Evolutionary conservation across 2,329 filamentous ascomycete genomes (phyloP), one percentile per base, ranked within the genome.

Genomic region (Lasiodiplodia gonubiensis): DNA sequence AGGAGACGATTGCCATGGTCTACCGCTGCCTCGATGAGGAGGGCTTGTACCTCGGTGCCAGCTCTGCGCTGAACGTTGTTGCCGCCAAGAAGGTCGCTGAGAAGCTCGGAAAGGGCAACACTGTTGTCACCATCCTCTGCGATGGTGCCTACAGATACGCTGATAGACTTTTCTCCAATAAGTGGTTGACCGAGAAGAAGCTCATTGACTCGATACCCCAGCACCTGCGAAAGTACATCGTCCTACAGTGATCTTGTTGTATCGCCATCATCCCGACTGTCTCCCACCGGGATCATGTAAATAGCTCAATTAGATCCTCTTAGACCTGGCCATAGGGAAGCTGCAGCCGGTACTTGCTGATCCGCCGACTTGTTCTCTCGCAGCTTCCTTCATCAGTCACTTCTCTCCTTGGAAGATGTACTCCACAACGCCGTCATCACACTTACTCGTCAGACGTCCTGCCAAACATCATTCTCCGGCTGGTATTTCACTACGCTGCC

Each of bases 91-190:
- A 98, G 81, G 90, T 97, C 35, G 95, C 95, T 0, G 89, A 95
- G 85, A 92, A 92, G 81, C 82, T 99, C 69, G 95, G 95, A 37
- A 90, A 88, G 72, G 94, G 94, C 11, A 88, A 94, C 79, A 97
- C 92, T 0, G 91, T 99, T 27, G 95, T 98, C 55, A 99, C 95
- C 1, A 87, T 98, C 67, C 86, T 99, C 53, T 97, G 93, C 76
- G 95, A 99, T 77, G 95, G 95, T 69, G 95, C 95, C n/a, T 98
- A 99, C 78, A 85, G 95, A 75, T 99, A 99, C 78, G 95, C 95
- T 5, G 95, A 99, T 71, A 86, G 95, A 42, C 79, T 99, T 70
- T 99, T 99, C 82, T 97, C 92, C 54, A 88, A 88, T 79, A 94
- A 91, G 79, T 99, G 95, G 95, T 81, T 99, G 72, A 85, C 89